Conservation (phyloP, 306 rosid genomes). For the Erythrophleum fordii region DNA sequence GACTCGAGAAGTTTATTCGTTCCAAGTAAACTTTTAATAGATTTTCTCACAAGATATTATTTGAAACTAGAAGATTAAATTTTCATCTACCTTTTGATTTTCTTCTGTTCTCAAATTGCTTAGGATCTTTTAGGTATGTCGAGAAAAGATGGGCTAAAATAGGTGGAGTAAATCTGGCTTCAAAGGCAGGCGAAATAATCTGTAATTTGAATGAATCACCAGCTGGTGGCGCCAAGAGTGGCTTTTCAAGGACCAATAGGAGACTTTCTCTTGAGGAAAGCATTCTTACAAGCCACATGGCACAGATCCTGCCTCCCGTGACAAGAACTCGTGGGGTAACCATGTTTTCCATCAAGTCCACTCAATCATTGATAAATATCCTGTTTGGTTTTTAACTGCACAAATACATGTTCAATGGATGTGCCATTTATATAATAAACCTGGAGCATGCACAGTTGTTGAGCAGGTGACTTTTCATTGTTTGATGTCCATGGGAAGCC, state of each 20-base stretch:
- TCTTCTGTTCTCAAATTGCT: slow-evolving; percentile 34
- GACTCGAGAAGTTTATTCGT: slow-evolving; percentile 61
- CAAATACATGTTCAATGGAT: background rate
- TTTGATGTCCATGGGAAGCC: background rate
- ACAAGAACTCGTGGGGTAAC: slow-evolving; percentile 59
- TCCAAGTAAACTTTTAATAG: slow-evolving; percentile 62
- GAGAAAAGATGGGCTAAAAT: slow-evolving; percentile 67
- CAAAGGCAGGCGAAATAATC: slow-evolving; percentile 43
- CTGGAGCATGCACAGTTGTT: background rate
- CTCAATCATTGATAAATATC: slow-evolving; percentile 13
- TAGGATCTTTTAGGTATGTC: slow-evolving; percentile 66
- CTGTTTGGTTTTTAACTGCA: background rate
- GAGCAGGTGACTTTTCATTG: background rate
- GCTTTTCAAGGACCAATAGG: slow-evolving; percentile 53
- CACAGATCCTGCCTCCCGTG: slow-evolving; percentile 39
- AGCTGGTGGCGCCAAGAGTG: slow-evolving; percentile 36
- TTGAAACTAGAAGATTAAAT: slow-evolving; percentile 16
- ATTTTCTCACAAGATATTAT: slow-evolving; percentile 34
- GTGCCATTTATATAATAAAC: slow-evolving; percentile 9
- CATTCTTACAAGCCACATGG: slow-evolving; percentile 52
- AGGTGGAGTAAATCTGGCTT: slow-evolving; percentile 42
- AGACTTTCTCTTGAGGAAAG: slow-evolving; percentile 82
- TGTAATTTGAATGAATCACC: slow-evolving; percentile 37
- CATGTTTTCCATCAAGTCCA: slow-evolving; percentile 21
- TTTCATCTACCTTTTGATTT: slow-evolving; percentile 33